A percentile compares a stretch with the other conserved stretches of the same genome.
These are phyloP conservation scores for Kazachstania africana DNA, from an alignment of 805 yeast species.

Conservation along the genomic window DNA sequence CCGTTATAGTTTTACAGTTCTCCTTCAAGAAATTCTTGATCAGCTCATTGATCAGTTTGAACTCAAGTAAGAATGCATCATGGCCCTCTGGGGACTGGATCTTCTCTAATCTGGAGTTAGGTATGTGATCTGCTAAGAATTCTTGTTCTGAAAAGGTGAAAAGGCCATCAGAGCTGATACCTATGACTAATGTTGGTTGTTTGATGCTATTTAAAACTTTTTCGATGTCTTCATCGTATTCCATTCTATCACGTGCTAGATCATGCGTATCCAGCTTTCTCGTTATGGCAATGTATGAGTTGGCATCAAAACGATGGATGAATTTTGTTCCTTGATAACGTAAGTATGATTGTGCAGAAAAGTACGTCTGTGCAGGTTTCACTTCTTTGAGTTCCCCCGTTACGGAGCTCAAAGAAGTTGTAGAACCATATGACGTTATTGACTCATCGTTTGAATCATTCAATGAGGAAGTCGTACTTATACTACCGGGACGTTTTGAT, in stretches of 20 bases:
- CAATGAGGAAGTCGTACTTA: constrained; percentile 11
- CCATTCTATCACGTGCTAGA: constrained; percentile 61
- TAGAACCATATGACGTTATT: constrained; percentile 22
- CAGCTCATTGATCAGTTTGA: constrained; percentile 63
- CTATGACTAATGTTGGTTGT: constrained; percentile 77
- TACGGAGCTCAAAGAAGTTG: constrained; percentile 18
- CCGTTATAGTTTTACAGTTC: constrained; percentile 49
- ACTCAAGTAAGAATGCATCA: constrained; percentile 90
- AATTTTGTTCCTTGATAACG: constrained; percentile 92
- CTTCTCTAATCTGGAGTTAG: constrained; percentile 53
- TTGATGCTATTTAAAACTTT: constrained; percentile 46
- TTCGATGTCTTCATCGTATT: constrained; percentile 25
- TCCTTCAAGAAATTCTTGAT: constrained; percentile 54
- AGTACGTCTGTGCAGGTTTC: constrained; percentile 42
- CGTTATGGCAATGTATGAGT: constrained; percentile 89
- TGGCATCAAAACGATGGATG: constrained; percentile 84
- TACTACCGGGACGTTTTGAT: constrained; percentile 1
- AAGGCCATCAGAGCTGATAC: constrained; percentile 84
- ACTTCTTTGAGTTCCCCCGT: constrained; percentile 15
- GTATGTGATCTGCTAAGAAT: constrained; percentile 62
- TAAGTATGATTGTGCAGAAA: constrained; percentile 90
- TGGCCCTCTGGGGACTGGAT: constrained; percentile 93
- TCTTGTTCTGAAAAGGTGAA: constrained; percentile 90
- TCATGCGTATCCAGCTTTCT: constrained; percentile 94
- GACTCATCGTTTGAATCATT: constrained; percentile 6